Percentiles rank a stretch among this genome's conserved stretches.
Conservation (phyloP, 2,329 filamentous ascomycete genomes). For the Calonectria leucothoes region DNA sequence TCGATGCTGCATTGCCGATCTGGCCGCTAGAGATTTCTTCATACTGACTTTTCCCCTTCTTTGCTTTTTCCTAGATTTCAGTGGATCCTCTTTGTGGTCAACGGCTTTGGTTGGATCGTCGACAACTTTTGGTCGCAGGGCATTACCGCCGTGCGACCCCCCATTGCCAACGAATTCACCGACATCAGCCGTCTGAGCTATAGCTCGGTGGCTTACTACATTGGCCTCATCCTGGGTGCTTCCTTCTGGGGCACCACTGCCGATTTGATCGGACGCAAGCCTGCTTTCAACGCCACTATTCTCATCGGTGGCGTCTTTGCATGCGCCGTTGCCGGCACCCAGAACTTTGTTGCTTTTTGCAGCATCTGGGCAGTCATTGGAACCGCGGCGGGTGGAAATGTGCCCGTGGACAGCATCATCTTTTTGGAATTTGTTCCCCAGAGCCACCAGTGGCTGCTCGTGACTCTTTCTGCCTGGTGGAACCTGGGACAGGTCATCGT, state of each 20-base stretch:
- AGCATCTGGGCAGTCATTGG: constrained; percentile 64
- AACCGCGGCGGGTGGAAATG: constrained; percentile 56
- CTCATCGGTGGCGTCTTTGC: constrained; percentile 65
- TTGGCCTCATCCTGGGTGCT: constrained; percentile 58
- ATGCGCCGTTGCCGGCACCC: constrained; percentile 66
- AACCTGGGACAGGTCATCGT: constrained; percentile 60
- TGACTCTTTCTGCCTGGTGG: constrained; percentile 57
- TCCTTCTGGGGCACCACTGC: constrained; percentile 57
- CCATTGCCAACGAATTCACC: constrained; percentile 49
- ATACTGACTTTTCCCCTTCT: background rate
- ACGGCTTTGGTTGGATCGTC: constrained; percentile 59
- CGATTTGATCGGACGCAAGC: constrained; percentile 55
- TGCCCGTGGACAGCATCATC: constrained; percentile 60
- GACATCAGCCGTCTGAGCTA: constrained; percentile 46
- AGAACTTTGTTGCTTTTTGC: constrained; percentile 68
- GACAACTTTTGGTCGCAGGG: constrained; percentile 56
- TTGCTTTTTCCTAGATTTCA: constrained; percentile 45
- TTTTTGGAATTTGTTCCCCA: constrained; percentile 60
- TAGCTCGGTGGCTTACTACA: constrained; percentile 50
- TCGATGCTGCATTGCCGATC: background rate
- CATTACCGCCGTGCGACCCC: constrained; percentile 48
- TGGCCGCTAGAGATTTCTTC: background rate
- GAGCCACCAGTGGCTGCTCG: constrained; percentile 56
- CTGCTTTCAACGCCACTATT: constrained; percentile 59
- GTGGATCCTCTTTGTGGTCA: constrained; percentile 58